phyloP scores from a whole-genome alignment of 2,329 filamentous ascomycete species.

The Stachybotrys elegans region DNA sequence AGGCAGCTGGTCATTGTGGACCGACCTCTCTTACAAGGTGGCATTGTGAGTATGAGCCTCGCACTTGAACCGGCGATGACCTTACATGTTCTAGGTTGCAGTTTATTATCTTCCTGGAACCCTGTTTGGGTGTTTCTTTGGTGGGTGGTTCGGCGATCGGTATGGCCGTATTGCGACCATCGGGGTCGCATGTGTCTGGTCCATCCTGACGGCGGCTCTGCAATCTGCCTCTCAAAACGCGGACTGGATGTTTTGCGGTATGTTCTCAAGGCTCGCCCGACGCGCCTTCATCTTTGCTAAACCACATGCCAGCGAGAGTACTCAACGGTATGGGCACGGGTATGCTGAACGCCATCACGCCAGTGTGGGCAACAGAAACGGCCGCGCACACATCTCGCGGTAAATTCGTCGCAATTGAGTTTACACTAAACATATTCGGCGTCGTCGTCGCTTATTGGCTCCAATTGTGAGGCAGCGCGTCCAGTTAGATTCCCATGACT shows the following conservation, averaged over 20 bases:
- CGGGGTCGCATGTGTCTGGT: constrained; percentile 52
- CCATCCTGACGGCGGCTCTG: constrained; percentile 54
- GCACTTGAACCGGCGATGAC: background rate
- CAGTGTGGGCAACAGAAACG: constrained; percentile 67
- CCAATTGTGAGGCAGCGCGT: constrained; percentile 41
- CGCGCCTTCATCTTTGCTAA: background rate
- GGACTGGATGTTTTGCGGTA: constrained; percentile 61
- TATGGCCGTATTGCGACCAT: constrained; percentile 61
- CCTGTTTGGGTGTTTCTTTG: constrained; percentile 56
- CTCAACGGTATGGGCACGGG: constrained; percentile 52
- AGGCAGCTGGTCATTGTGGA: constrained; percentile 50
- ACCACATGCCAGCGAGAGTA: constrained; percentile 15
- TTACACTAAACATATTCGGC: constrained; percentile 20
- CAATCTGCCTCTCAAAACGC: constrained; percentile 63
- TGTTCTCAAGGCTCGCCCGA: background rate
- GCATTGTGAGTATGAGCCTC: constrained; percentile 13
- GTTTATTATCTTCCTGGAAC: constrained; percentile 46
- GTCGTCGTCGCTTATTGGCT: constrained; percentile 51
- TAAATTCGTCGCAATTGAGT: constrained; percentile 62
- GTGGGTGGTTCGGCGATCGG: constrained; percentile 60
- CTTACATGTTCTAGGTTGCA: constrained; percentile 4
- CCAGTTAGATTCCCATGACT: background rate
- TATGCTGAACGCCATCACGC: constrained; percentile 64
- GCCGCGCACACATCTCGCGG: constrained; percentile 63
- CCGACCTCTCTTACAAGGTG: constrained; percentile 32